These are phyloP conservation scores for Leccinum barrowsii DNA, from an alignment of 768 basidiomycete species.

Conservation along the genomic window DNA sequence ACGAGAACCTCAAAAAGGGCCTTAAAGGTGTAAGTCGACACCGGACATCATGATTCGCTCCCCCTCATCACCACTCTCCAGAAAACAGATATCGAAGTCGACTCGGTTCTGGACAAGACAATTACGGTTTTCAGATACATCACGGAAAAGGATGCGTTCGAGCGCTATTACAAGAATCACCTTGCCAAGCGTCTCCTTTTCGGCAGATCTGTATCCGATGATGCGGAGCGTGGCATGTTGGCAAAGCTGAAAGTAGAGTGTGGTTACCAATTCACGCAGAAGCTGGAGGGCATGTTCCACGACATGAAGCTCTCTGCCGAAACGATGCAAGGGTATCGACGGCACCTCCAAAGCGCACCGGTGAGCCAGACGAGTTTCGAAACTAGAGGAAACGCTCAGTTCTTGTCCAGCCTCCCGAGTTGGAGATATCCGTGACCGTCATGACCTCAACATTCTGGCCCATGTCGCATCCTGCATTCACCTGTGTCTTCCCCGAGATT, in stretches of 20 bases:
- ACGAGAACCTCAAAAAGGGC: slow-evolving; percentile 92
- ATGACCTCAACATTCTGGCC: slow-evolving; percentile 99
- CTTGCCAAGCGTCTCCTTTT: slow-evolving; percentile 88
- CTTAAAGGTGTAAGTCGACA: slow-evolving; percentile 75
- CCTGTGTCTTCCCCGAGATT: slow-evolving; percentile 65
- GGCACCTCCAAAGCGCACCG: slow-evolving; percentile 51
- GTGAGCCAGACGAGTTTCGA: slow-evolving; percentile 40
- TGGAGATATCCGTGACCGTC: slow-evolving; percentile 85
- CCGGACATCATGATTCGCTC: background rate
- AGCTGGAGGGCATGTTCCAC: slow-evolving; percentile 98
- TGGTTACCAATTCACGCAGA: slow-evolving; percentile 95
- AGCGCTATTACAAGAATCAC: slow-evolving; percentile 95
- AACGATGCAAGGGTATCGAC: slow-evolving; percentile 70
- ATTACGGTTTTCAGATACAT: slow-evolving; percentile 94
- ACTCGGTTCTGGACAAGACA: slow-evolving; percentile 87
- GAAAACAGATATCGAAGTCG: slow-evolving; percentile 96
- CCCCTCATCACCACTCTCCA: slow-evolving; percentile 28
- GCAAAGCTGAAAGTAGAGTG: slow-evolving; percentile 96
- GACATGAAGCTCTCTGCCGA: slow-evolving; percentile 91
- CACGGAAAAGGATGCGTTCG: slow-evolving; percentile 94
- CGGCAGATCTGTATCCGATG: slow-evolving; percentile 89
- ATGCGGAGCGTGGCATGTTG: slow-evolving; percentile 96
- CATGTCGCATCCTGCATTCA: slow-evolving; percentile 57
- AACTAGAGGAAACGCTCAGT: slow-evolving; percentile 8
- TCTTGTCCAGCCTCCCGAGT: slow-evolving; percentile 55